Evolutionary conservation across 768 basidiomycete genomes (phyloP), one percentile per base, ranked within the genome.

Genomic region (Boletellus ananas): DNA sequence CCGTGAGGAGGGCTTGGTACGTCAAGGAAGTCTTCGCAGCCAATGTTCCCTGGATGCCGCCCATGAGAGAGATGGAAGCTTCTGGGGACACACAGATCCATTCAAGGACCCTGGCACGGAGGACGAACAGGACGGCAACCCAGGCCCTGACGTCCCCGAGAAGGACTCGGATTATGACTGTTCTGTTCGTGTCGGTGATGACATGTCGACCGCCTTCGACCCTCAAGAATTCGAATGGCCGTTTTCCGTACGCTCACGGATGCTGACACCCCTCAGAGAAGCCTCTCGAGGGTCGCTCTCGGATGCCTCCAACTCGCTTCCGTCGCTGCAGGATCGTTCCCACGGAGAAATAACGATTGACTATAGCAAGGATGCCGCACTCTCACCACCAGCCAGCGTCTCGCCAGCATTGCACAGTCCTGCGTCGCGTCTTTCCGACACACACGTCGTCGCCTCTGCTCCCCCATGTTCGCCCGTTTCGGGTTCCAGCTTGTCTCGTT

Each of bases 81-180:
- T 44, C 52, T 66, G 61, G 61, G 67, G 54, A 60, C 81, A 84
- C 57, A 60, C 59, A 20, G 80, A 85, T 59, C 80, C 73, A 0
- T 75, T 72, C 50, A 52, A 63, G 25, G 69, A 75, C 45, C 58
- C 54, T 23, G 37, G 47, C n/a, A 52, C 36, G 13, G 61, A 62
- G 33, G 55, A 63, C 14, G 57, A 54, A 16, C 55, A 60, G 37
- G 52, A 48, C 38, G 44, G 36, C 25, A 25, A 23, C 5, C n/a
- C n/a, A n/a, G 5, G 23, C 4, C 23, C 23, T 25, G 50, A 27
- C 3, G 31, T 38, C 12, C 47, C 56, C 51, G 57, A 57, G 50
- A 55, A 57, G 46, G 55, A 60, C 51, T 55, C 53, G 20, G 56
- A 61, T 51, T 54, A 58, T 39, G 61, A 58, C 8, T 45, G 27